Evolutionary conservation across 768 basidiomycete species (phyloP).

Genomic region (Leccinum barrowsii): DNA sequence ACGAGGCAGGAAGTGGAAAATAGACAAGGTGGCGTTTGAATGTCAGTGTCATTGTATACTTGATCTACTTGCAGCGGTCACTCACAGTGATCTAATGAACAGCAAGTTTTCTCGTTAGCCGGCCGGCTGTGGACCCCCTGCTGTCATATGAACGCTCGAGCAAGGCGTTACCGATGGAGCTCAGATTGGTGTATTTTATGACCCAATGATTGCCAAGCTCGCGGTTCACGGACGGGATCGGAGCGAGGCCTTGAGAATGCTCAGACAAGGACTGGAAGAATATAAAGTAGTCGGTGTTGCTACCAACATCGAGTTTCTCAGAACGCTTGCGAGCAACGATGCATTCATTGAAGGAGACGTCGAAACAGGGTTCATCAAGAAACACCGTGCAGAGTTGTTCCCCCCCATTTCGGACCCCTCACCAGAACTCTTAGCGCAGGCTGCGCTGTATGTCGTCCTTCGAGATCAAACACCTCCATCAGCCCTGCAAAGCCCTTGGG

Average conservation of each 20-base stretch:
- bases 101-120: too few species aligned
- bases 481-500: slow-evolving; percentile 56
- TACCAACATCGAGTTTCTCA: slow-evolving; percentile 88
- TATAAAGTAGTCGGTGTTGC: slow-evolving; percentile 90
- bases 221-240: slow-evolving; percentile 85
- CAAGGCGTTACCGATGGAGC: slow-evolving; percentile 82
- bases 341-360: slow-evolving; percentile 78
- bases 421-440: slow-evolving; percentile 68
- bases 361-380: slow-evolving; percentile 94
- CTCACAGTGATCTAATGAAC: too few species aligned
- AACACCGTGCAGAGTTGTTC: slow-evolving; percentile 79
- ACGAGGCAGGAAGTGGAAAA: too few species aligned
- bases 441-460: slow-evolving; percentile 71
- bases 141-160: slow-evolving; percentile 43
- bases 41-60: too few species aligned
- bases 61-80: too few species aligned
- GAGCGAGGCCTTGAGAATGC: slow-evolving; percentile 75
- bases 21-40: too few species aligned
- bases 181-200: slow-evolving; percentile 84
- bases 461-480: slow-evolving; percentile 48
- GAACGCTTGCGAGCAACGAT: slow-evolving; percentile 68
- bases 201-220: slow-evolving; percentile 90
- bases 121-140: too few species aligned
- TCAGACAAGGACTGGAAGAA: slow-evolving; percentile 78
- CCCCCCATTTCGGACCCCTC: slow-evolving; percentile 57